Conservation (phyloP, 805 yeast genomes). For the Ogataea siamensis region DNA sequence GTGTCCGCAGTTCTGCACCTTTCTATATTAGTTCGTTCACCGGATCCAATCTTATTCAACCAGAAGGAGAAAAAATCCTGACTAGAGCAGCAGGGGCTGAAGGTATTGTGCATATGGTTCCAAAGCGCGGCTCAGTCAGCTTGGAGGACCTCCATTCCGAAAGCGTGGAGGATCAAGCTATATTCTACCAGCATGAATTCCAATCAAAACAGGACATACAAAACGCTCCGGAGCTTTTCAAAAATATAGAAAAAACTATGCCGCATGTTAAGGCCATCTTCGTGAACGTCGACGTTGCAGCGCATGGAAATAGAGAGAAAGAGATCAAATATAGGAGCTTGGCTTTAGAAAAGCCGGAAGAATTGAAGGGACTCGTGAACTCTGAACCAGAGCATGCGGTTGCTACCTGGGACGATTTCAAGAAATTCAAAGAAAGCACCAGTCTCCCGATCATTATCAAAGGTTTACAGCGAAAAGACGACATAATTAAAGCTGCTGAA, state of each 20-base stretch:
- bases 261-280: constrained; percentile 72
- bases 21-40: constrained; percentile 91
- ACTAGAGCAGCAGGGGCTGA: constrained; percentile 69
- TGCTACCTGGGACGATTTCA: constrained; percentile 60
- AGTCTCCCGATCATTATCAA: constrained; percentile 51
- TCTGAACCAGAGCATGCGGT: neutral
- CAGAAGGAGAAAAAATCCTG: constrained; percentile 80
- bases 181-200: constrained; percentile 84
- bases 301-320: constrained; percentile 81
- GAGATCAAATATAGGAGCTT: constrained; percentile 69
- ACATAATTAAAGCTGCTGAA: constrained; percentile 56
- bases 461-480: constrained; percentile 69
- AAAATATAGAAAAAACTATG: constrained; percentile 33
- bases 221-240: constrained; percentile 36
- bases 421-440: constrained; percentile 46
- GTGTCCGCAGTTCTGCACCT: constrained; percentile 61
- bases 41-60: constrained; percentile 79
- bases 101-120: constrained; percentile 73
- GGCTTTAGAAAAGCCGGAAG: constrained; percentile 34
- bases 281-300: constrained; percentile 84
- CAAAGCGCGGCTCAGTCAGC: constrained; percentile 80
- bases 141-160: constrained; percentile 72
- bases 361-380: neutral
- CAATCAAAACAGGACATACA: constrained; percentile 56
- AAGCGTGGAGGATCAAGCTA: constrained; percentile 55